Evolutionary conservation across 768 basidiomycete genomes (phyloP).

Genomic region (Melanogaster broomeanus): DNA sequence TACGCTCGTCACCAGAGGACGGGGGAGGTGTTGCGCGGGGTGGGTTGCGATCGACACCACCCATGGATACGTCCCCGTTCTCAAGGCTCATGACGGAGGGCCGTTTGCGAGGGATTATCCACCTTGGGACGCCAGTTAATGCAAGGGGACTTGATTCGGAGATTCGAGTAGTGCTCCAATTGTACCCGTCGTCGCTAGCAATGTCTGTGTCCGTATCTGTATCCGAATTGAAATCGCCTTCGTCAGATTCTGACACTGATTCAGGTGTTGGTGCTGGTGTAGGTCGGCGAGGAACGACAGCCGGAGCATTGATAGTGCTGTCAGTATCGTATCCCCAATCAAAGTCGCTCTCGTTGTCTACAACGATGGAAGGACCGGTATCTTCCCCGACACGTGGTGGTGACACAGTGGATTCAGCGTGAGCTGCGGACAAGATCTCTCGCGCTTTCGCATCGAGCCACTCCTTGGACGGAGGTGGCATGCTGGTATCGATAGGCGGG

Average conservation of each 20-base stretch:
- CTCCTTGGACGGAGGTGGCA: constrained; percentile 13
- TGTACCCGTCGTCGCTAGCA: constrained; percentile 12
- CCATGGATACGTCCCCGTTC: neutral
- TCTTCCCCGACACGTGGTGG: neutral
- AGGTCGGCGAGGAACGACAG: neutral
- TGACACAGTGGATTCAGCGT: constrained; percentile 11
- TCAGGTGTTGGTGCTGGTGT: neutral
- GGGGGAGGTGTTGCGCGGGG: neutral
- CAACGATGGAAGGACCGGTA: neutral
- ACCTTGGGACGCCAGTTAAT: constrained; percentile 5
- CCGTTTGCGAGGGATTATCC: constrained; percentile 22
- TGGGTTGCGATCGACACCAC: neutral
- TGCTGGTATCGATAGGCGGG: constrained; percentile 22
- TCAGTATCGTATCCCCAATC: constrained; percentile 25
- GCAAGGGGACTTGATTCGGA: constrained; percentile 8
- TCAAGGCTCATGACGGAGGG: constrained; percentile 16
- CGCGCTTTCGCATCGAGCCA: constrained; percentile 18
- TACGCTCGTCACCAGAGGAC: constrained; percentile 6
- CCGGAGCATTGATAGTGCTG: constrained; percentile 11
- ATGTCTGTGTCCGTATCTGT: constrained; percentile 18
- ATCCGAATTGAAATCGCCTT: constrained; percentile 10
- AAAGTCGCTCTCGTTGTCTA: constrained; percentile 12
- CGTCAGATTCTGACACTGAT: constrained; percentile 8
- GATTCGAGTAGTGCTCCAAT: constrained; percentile 10
- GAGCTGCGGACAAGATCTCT: constrained; percentile 13